Evolutionary conservation across 345 rosid species (phyloP), one percentile per base, ranked within the genome.

Genomic region (Murraya paniculata): DNA sequence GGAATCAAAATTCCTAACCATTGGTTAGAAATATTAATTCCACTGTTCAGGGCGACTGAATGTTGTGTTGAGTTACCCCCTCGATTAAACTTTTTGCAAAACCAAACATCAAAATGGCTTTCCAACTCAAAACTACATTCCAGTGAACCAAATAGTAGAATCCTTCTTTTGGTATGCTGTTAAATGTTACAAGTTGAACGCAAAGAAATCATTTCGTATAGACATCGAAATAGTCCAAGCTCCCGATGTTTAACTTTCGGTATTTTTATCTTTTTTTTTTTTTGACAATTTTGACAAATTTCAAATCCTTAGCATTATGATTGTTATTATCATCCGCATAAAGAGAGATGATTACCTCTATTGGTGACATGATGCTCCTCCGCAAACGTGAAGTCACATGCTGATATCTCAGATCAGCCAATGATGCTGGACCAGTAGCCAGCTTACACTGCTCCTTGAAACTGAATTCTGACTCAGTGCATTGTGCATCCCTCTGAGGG

Each of bases 341-440:
- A 81, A 73, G 76, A 58, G 77, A 59, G 69, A 3, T 9, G 62
- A 13, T 65, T 87, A 87, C 95, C 95, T 78, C 84, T 68, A 88
- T 85, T 56, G 90, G 89, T 3, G 89, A 81, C 83, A 86, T 77
- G 69, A 64, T 72, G 50, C 58, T 81, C 75, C 68, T 86, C 65
- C 57, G 21, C 77, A 66, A 53, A 81, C 64, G 62, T 77, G 82
- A 25, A 67, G 72, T 75, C 41, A 45, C 72, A 31, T 56, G 87
- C 30, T 68, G 79, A 81, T 58, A 72, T 58, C 79, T 80, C 78
- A 73, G 73, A 21, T 35, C 4, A 41, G 58, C 71, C 45, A 81
- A 84, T 53, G 60, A 73, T 77, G 78, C 88, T 60, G 84, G 80
- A 71, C 78, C 45, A 64, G 79, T 82, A 82, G 82, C 85, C 68